Percentiles rank a stretch among this genome's conserved stretches.
phyloP scores from a whole-genome alignment of 257 asterid genomes.

The Solanum clarkiae region DNA sequence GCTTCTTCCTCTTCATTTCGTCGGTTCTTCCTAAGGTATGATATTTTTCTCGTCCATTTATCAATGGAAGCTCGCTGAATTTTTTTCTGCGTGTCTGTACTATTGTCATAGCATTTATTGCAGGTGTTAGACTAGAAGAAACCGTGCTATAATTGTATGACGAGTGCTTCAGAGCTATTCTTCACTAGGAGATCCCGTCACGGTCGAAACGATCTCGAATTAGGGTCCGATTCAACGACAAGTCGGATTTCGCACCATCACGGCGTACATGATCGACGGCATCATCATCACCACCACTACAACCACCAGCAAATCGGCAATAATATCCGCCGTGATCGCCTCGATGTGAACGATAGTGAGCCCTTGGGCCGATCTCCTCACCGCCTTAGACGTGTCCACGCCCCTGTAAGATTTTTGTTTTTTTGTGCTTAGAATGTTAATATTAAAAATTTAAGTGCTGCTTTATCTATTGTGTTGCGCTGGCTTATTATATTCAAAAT shows the following conservation, averaged over 20 bases:
- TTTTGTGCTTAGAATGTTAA: not conserved
- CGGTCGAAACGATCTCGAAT: slow-evolving; percentile 44
- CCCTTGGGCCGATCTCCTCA: slow-evolving; percentile 34
- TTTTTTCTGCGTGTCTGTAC: not conserved
- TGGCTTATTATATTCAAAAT: not conserved
- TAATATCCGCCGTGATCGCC: slow-evolving; percentile 31
- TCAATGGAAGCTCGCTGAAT: not conserved
- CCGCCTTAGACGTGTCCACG: slow-evolving; percentile 24
- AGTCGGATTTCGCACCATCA: slow-evolving; percentile 11
- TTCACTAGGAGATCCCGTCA: slow-evolving; percentile 56
- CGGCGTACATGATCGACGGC: slow-evolving; percentile 24
- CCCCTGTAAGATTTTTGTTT: slow-evolving; percentile 20
- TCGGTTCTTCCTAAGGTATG: not conserved
- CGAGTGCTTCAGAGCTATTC: slow-evolving; percentile 84
- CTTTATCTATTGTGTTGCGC: not conserved
- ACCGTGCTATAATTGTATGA: slow-evolving; percentile 35
- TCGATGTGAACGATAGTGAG: slow-evolving; percentile 34
- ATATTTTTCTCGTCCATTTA: not conserved
- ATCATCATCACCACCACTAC: not conserved
- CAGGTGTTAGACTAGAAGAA: not conserved
- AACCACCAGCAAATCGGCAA: slow-evolving; percentile 17
- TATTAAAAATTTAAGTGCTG: not conserved
- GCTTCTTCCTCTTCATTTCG: not conserved
- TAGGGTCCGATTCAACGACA: slow-evolving; percentile 17
- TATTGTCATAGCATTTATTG: not conserved